phyloP scores from a whole-genome alignment of 495 filamentous ascomycete species.

The Venustampulla echinocandica region DNA sequence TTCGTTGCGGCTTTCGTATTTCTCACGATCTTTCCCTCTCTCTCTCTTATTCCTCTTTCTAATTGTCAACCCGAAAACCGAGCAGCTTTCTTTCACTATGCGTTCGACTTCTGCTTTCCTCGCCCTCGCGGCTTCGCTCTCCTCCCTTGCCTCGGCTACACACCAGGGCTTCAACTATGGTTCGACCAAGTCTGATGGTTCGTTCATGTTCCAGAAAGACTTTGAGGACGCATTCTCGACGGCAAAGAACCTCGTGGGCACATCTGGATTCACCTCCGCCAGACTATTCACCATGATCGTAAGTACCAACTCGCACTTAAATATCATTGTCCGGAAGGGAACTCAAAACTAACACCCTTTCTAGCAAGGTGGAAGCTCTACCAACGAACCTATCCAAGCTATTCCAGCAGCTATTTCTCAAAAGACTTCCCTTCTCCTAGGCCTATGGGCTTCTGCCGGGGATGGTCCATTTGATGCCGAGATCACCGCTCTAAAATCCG shows the following conservation, averaged over 20 bases:
- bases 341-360: constrained; percentile 2
- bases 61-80: too few relatives aligned
- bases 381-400: constrained; percentile 51
- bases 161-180: constrained; percentile 82
- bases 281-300: constrained; percentile 43
- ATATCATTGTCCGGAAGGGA: background rate
- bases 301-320: constrained; percentile 10
- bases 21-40: too few relatives aligned
- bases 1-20: too few relatives aligned
- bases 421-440: constrained; percentile 63
- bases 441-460: constrained; percentile 68
- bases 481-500: constrained; percentile 54
- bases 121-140: constrained; percentile 22
- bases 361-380: constrained; percentile 46
- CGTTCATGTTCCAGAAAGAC: constrained; percentile 52
- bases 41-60: too few relatives aligned
- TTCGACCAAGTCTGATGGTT: constrained; percentile 48
- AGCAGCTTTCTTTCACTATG: constrained; percentile 19
- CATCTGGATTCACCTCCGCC: constrained; percentile 67
- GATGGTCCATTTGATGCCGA: constrained; percentile 56
- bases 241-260: constrained; percentile 59
- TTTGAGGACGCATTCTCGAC: constrained; percentile 63
- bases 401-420: constrained; percentile 74
- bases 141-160: constrained; percentile 23
- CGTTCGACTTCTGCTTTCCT: constrained; percentile 19